Evolutionary conservation across 257 asterid species (phyloP).

Genomic region (Solanum chiquidenum): DNA sequence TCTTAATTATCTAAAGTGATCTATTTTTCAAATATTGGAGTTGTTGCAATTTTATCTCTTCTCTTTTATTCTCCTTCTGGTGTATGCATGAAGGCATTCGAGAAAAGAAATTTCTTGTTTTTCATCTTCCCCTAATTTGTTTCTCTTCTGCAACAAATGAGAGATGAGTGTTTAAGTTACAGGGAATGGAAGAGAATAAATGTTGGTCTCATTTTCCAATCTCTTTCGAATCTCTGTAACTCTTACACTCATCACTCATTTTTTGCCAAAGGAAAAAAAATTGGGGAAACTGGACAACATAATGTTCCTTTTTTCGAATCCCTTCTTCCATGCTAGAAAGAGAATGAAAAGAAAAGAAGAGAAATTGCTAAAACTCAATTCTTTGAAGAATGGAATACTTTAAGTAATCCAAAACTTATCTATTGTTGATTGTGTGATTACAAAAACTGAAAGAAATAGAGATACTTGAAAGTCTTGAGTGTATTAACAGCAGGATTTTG

Average conservation of each 20-base stretch:
- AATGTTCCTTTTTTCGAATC: not conserved
- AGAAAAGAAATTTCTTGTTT: not conserved
- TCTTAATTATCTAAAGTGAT: not conserved
- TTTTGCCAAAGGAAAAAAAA: not conserved
- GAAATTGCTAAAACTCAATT: not conserved
- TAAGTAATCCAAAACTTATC: too few relatives aligned
- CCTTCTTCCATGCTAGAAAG: not conserved
- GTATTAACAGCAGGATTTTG: too few relatives aligned
- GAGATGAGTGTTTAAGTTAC: not conserved
- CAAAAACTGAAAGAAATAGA: not conserved
- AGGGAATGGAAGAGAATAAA: not conserved
- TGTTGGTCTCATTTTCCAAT: not conserved
- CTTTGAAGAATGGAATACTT: not conserved
- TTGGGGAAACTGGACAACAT: too few relatives aligned
- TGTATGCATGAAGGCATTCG: not conserved
- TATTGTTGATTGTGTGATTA: not conserved
- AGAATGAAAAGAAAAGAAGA: not conserved
- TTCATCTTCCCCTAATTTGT: not conserved
- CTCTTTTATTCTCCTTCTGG: not conserved
- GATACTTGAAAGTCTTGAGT: not conserved
- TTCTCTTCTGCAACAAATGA: not conserved
- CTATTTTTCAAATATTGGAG: not conserved
- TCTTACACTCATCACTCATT: conserved; percentile 19
- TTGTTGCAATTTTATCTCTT: not conserved
- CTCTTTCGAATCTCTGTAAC: conserved; percentile 24